phyloP scores from a whole-genome alignment of 176 grass and related monocot species.

The Tuctoria greenei region DNA sequence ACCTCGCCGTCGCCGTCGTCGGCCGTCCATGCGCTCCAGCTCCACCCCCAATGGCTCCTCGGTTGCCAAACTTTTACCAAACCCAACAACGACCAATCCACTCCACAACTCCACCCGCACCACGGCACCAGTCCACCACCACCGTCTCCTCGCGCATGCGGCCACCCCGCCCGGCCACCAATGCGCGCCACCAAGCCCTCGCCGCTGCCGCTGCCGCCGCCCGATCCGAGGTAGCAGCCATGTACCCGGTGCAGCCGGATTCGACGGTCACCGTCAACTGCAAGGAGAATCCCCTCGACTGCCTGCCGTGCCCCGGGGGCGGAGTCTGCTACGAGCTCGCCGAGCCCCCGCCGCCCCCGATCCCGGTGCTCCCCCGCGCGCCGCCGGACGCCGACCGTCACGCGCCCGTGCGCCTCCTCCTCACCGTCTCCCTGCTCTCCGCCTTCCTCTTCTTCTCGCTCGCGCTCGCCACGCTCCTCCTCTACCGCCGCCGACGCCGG shows the following conservation, averaged over 20 bases:
- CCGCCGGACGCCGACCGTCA: conserved; percentile 1
- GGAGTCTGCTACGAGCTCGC: conserved; percentile 29
- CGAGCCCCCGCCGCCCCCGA: conserved; percentile 15
- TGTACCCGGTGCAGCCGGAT: not conserved
- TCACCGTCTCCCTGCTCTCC: conserved; percentile 46
- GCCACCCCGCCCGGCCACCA: not conserved
- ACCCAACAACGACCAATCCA: conserved; percentile 41
- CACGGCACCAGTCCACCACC: not conserved
- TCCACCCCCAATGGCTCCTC: conserved; percentile 14
- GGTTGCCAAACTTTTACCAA: conserved; percentile 47
- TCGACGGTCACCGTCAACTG: conserved; percentile 38
- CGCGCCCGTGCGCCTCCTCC: conserved; percentile 48
- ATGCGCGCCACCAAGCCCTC: conserved; percentile 33
- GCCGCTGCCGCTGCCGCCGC: conserved; percentile 2
- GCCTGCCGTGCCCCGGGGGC: conserved; percentile 35
- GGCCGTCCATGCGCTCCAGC: conserved; percentile 11
- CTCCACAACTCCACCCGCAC: conserved; percentile 18
- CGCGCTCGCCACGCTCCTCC: conserved; percentile 44
- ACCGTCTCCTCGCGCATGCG: not conserved
- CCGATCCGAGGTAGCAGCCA: conserved; percentile 15
- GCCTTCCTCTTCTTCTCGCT: conserved; percentile 57
- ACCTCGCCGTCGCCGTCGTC: not conserved
- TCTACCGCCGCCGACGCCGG: conserved; percentile 56
- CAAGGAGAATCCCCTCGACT: conserved; percentile 10
- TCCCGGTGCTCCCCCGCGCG: conserved; percentile 1